Conservation (phyloP, 2,329 filamentous ascomycete genomes). For the Cordyceps cicadae region DNA sequence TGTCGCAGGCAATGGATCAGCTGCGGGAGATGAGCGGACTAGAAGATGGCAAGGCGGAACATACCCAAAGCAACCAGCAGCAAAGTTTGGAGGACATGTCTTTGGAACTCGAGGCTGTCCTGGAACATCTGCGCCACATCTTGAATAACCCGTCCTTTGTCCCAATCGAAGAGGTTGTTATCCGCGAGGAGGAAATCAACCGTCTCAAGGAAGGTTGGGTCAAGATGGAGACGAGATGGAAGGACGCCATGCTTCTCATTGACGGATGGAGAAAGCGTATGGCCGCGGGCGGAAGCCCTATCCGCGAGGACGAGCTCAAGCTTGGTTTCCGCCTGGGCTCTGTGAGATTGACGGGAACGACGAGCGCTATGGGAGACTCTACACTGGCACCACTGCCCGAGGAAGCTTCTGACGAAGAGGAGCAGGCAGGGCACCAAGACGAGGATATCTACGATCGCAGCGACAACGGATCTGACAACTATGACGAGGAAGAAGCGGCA, state of each 20-base stretch:
- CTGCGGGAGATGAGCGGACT: conserved; percentile 63
- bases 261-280: conserved; percentile 85
- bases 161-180: conserved; percentile 83
- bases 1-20: conserved; percentile 62
- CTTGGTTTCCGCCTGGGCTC: conserved; percentile 59
- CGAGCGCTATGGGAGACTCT: conserved; percentile 29
- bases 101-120: conserved; percentile 63
- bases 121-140: conserved; percentile 73
- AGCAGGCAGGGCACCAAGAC: conserved; percentile 5
- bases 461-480: conserved; percentile 34
- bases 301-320: conserved; percentile 60
- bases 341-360: conserved; percentile 44
- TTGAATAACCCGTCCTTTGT: conserved; percentile 96
- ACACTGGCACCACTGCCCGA: conserved; percentile 7
- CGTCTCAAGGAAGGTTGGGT: conserved; percentile 80
- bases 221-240: conserved; percentile 87
- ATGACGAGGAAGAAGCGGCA: conserved; percentile 36
- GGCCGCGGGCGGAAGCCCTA: conserved; percentile 58
- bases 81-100: conserved; percentile 57
- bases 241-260: conserved; percentile 82
- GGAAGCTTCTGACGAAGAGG: background rate
- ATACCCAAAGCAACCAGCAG: conserved; percentile 26
- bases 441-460: conserved; percentile 24
- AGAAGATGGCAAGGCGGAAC: conserved; percentile 27
- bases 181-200: conserved; percentile 85